Conservation (phyloP, 805 yeast species). For the Alloascoidea hylecoeti region DNA sequence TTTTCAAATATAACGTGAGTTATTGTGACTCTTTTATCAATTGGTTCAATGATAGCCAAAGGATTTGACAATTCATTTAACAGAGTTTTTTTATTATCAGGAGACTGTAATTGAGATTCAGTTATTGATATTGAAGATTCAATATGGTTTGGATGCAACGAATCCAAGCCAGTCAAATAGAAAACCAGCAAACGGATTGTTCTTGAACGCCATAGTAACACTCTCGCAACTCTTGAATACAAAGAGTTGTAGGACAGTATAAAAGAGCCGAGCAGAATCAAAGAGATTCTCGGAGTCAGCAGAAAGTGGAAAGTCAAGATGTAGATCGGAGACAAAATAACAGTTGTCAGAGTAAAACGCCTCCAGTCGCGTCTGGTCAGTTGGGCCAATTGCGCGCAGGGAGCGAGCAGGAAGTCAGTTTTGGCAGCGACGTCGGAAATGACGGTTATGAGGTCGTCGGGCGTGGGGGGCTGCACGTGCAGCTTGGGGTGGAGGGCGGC, state of each 20-base stretch:
- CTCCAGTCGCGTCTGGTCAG: slow-evolving; percentile 68
- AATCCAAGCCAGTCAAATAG: slow-evolving; percentile 79
- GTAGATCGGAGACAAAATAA: slow-evolving; percentile 77
- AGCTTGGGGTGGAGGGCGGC: no score
- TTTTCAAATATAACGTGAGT: slow-evolving; percentile 90
- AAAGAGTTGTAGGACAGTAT: slow-evolving; percentile 76
- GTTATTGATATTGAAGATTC: slow-evolving; percentile 11
- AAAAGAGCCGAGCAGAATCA: slow-evolving; percentile 43
- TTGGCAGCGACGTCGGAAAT: slow-evolving; percentile 64
- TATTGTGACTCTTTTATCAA: slow-evolving; percentile 40
- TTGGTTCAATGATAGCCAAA: neutral
- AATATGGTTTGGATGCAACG: slow-evolving; percentile 22
- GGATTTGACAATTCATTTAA: neutral
- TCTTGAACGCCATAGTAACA: slow-evolving; percentile 73
- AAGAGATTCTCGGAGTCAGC: slow-evolving; percentile 53
- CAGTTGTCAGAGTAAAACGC: slow-evolving; percentile 68
- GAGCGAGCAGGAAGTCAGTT: slow-evolving; percentile 64
- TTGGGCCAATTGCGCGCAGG: slow-evolving; percentile 54
- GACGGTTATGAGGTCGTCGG: slow-evolving; percentile 74
- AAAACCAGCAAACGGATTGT: slow-evolving; percentile 57
- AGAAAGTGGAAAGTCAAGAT: slow-evolving; percentile 53
- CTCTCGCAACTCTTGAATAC: slow-evolving; percentile 72
- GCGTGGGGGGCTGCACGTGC: slow-evolving; percentile 56
- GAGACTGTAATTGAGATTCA: neutral
- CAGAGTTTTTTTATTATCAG: no score